Evolutionary conservation across 176 grass and related monocot species (phyloP).

Genomic region (Aegilops bicornis): DNA sequence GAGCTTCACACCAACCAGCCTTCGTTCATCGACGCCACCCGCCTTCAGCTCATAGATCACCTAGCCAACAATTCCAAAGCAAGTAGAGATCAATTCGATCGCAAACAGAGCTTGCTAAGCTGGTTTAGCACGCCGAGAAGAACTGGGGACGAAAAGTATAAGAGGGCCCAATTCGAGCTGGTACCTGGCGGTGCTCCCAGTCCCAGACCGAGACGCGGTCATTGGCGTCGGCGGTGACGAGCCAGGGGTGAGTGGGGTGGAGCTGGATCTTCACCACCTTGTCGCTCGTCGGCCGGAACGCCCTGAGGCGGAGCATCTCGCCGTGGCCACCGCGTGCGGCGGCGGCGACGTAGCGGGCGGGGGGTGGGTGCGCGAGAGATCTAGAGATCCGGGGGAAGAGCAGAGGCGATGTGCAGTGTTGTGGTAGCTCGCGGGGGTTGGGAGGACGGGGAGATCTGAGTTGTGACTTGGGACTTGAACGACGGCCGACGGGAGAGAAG

Average conservation of each 20-base stretch:
- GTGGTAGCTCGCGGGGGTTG: constrained; percentile 33
- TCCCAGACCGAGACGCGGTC: constrained; percentile 97
- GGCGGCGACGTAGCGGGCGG: neutral
- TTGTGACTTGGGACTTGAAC: neutral
- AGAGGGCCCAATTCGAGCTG: neutral
- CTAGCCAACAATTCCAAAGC: constrained; percentile 34
- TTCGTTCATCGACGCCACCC: constrained; percentile 86
- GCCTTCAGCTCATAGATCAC: constrained; percentile 99
- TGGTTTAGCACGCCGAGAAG: neutral
- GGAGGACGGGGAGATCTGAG: constrained; percentile 46
- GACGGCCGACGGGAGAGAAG: neutral
- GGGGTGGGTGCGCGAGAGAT: constrained; percentile 22
- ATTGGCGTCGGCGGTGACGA: constrained; percentile 89
- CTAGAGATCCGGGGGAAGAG: constrained; percentile 46
- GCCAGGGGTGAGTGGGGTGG: constrained; percentile 95
- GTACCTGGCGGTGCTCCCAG: constrained; percentile 98
- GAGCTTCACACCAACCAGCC: constrained; percentile 85
- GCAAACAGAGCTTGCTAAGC: constrained; percentile 7
- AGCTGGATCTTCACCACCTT: constrained; percentile 99
- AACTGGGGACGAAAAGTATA: constrained; percentile 4
- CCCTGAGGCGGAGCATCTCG: constrained; percentile 95
- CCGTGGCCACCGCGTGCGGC: constrained; percentile 21
- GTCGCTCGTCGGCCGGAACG: constrained; percentile 88
- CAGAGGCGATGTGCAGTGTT: constrained; percentile 13
- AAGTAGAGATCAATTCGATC: constrained; percentile 10